These are phyloP conservation scores for Colletotrichum euphorbiae DNA, from an alignment of 2,329 filamentous ascomycete genomes.

Conservation along the genomic window DNA sequence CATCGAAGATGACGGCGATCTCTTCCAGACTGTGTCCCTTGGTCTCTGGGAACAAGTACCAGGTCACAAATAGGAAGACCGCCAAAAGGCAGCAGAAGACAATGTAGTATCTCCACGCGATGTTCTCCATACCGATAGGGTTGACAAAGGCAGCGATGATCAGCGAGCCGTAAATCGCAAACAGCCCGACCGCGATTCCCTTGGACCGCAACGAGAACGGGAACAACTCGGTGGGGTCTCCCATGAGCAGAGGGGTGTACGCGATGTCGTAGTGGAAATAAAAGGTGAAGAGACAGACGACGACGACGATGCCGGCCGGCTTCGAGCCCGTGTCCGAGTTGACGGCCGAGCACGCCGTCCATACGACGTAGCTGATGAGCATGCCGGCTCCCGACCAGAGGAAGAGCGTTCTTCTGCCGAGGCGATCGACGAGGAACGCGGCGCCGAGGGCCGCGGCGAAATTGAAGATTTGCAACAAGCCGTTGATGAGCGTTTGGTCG, in stretches of 20 bases:
- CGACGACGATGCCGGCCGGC: constrained; percentile 52
- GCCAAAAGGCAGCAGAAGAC: constrained; percentile 50
- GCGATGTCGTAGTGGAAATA: constrained; percentile 56
- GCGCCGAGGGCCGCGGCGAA: constrained; percentile 48
- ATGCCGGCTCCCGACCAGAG: constrained; percentile 48
- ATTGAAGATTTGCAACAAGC: constrained; percentile 46
- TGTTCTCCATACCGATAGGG: constrained; percentile 50
- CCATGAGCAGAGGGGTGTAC: constrained; percentile 57
- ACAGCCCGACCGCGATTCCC: constrained; percentile 44
- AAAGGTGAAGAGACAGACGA: constrained; percentile 60
- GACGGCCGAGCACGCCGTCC: constrained; percentile 52
- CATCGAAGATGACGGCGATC: constrained; percentile 46
- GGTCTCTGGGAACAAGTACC: constrained; percentile 50
- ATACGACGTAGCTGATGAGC: constrained; percentile 47
- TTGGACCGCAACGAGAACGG: constrained; percentile 42
- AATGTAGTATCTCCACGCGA: constrained; percentile 56
- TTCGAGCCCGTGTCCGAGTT: constrained; percentile 42
- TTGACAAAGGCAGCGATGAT: constrained; percentile 52
- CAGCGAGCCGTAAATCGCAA: constrained; percentile 43
- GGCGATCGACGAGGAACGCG: constrained; percentile 52
- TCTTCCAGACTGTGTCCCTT: constrained; percentile 45
- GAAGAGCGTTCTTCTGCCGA: constrained; percentile 53
- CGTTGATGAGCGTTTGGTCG: constrained; percentile 54
- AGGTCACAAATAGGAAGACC: constrained; percentile 48
- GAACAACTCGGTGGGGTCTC: constrained; percentile 49